Base-by-base conservation (phyloP, 176 grass and related monocot genomes). In the Luzula sylvatica region DNA sequence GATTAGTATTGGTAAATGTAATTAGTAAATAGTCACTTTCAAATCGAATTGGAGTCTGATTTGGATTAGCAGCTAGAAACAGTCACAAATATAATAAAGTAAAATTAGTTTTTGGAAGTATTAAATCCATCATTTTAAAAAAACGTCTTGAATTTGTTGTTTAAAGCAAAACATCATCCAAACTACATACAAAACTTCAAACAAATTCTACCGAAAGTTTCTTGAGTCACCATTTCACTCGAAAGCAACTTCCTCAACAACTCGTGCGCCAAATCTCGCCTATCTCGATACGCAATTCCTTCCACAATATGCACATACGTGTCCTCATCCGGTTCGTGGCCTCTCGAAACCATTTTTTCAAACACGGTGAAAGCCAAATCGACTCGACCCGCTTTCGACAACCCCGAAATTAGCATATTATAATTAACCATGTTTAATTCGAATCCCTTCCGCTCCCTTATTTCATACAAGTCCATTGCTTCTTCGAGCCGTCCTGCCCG, bases 171-270 rank as follows among this genome's bases (percentile, higher is more conserved):
- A 57, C 29, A 39, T 57, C 26, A 57, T 39, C 29, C 26, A 57
- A 57, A 32, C 27, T n/a, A n/a, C n/a, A n/a, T n/a, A n/a, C n/a
- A 57, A 57, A 57, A 57, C 54, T 57, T 57, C 54, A 57, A 35
- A 18, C 54, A 38, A 20, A 57, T 39, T 5, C 8, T 35, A 26
- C 39, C 54, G 29, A 38, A 20, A 39, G 29, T 57, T 19, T 39
- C 29, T 42, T 58, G 17, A 14, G 18, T 41, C 32, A 58, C 32
- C 23, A 4, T 0, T 21, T 13, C 55, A 22, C 55, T 58, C 42
- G 8, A 28, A 58, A 7, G 23, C 29, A 58, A 58, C 18, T 58
- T 38, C 55, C 7, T 41, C 55, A 42, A 42, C 32, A 58, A 42
- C 30, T 58, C 55, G 5, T 3, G 12, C 4, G 15, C 55, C 23